A percentile compares a stretch with the other conserved stretches of the same genome.
Evolutionary conservation across 331 rosid species (phyloP).

Genomic region (Pyracantha coccinea): DNA sequence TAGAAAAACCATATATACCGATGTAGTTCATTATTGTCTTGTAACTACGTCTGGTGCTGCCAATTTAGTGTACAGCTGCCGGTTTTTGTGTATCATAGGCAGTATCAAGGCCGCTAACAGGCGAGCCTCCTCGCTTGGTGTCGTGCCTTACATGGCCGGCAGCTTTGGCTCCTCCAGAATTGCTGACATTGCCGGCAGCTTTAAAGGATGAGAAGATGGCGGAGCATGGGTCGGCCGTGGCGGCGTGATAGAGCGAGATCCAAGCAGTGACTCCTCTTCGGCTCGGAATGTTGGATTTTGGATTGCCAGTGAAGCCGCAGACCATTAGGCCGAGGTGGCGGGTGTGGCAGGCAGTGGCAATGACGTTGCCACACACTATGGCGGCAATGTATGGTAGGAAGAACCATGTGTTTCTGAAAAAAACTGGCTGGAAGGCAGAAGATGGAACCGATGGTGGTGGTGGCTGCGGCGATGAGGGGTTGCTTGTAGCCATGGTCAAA

Average conservation of each 20-base stretch:
- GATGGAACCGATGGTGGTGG: constrained; percentile 56
- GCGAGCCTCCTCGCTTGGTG: constrained; percentile 12
- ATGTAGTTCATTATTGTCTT: neutral
- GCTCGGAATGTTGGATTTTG: constrained; percentile 18
- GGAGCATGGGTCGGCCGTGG: constrained; percentile 41
- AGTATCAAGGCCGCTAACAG: constrained; percentile 20
- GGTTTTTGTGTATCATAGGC: neutral
- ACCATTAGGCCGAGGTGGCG: constrained; percentile 59
- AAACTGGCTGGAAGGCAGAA: constrained; percentile 73
- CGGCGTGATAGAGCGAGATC: constrained; percentile 40
- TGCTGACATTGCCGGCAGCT: constrained; percentile 43
- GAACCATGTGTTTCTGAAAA: constrained; percentile 46
- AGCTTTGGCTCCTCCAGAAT: constrained; percentile 56
- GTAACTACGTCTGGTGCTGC: neutral
- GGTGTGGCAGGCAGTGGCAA: constrained; percentile 56
- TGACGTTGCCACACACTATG: constrained; percentile 35
- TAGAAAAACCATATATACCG: neutral
- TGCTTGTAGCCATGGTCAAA: constrained; percentile 57
- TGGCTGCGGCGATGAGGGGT: constrained; percentile 27
- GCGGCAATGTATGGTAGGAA: constrained; percentile 58
- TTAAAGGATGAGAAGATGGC: constrained; percentile 42
- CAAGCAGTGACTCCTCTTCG: constrained; percentile 29
- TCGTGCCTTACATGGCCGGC: constrained; percentile 55
- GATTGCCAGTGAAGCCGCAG: constrained; percentile 33
- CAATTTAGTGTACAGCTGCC: neutral